Evolutionary conservation across 2,329 filamentous ascomycete genomes (phyloP).

Genomic region (Phialophora chinensis): DNA sequence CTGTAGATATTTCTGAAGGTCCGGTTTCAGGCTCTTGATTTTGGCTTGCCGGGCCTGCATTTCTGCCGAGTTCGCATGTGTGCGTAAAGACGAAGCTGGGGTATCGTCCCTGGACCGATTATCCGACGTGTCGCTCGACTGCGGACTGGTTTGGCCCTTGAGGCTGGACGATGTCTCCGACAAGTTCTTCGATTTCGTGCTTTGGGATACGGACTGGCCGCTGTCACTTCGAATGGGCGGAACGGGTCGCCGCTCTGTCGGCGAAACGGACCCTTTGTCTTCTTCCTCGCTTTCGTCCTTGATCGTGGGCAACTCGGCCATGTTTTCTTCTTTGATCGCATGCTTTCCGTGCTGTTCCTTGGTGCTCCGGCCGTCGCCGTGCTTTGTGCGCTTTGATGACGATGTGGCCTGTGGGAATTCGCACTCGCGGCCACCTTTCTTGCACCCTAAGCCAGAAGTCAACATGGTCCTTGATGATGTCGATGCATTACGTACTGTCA

Average conservation of each 20-base stretch:
- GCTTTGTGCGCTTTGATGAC: slow-evolving; percentile 51
- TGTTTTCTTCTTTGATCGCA: slow-evolving; percentile 34
- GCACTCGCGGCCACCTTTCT: slow-evolving; percentile 89
- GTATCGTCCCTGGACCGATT: slow-evolving; percentile 45
- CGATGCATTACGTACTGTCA: slow-evolving; percentile 62
- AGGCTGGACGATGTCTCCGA: slow-evolving; percentile 39
- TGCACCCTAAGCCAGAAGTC: slow-evolving; percentile 67
- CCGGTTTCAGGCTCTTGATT: slow-evolving; percentile 61
- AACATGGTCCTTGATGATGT: slow-evolving; percentile 18
- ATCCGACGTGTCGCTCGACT: slow-evolving; percentile 56
- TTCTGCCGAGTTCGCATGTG: slow-evolving; percentile 32
- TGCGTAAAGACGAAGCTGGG: slow-evolving; percentile 38
- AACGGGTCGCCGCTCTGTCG: slow-evolving; percentile 19
- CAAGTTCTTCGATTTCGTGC: slow-evolving; percentile 41
- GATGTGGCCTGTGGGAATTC: slow-evolving; percentile 77
- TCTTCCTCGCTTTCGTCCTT: slow-evolving; percentile 40
- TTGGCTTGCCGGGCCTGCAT: slow-evolving; percentile 38
- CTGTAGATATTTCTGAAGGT: slow-evolving; percentile 77
- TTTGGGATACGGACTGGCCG: slow-evolving; percentile 38
- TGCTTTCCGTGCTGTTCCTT: slow-evolving; percentile 32
- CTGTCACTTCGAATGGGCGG: slow-evolving; percentile 32
- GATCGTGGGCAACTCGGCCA: slow-evolving; percentile 34
- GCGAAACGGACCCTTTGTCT: slow-evolving; percentile 23
- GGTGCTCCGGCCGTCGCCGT: slow-evolving; percentile 35
- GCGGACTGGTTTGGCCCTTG: slow-evolving; percentile 50